Evolutionary conservation across 805 yeast genomes (phyloP).

Genomic region (Cyberlindnera americana): DNA sequence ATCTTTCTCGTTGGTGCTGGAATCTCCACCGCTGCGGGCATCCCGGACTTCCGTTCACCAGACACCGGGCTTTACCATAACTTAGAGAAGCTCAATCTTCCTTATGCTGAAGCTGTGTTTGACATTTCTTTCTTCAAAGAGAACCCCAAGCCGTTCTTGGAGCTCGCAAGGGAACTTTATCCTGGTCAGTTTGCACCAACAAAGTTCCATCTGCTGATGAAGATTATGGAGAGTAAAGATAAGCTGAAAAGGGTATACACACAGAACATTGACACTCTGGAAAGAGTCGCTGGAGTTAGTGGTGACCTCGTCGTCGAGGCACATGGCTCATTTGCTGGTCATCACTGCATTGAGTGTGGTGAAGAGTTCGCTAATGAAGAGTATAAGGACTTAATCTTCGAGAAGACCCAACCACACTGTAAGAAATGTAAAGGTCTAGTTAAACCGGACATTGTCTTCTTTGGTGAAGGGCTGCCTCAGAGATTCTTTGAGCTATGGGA

Average conservation of each 20-base stretch:
- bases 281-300: constrained; percentile 74
- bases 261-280: constrained; percentile 91
- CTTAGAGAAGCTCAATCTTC: constrained; percentile 66
- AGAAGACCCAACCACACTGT: constrained; percentile 45
- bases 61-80: constrained; percentile 85
- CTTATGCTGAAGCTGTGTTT: constrained; percentile 94
- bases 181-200: constrained; percentile 90
- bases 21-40: constrained; percentile 88
- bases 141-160: constrained; percentile 80
- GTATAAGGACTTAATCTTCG: constrained; percentile 39
- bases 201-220: constrained; percentile 70
- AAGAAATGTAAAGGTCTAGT: constrained; percentile 64
- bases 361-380: constrained; percentile 46
- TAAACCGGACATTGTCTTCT: constrained; percentile 92
- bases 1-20: constrained; percentile 90
- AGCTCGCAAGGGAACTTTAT: constrained; percentile 76
- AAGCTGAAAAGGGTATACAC: constrained; percentile 72
- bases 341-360: constrained; percentile 78
- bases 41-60: constrained; percentile 93
- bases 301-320: constrained; percentile 76
- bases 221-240: constrained; percentile 60
- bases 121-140: constrained; percentile 78
- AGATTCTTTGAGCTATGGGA: constrained; percentile 71
- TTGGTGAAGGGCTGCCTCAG: constrained; percentile 82
- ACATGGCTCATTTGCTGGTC: constrained; percentile 87